phyloP scores from a whole-genome alignment of 352 stramenopile genomes.

The Pythium phragmitis region DNA sequence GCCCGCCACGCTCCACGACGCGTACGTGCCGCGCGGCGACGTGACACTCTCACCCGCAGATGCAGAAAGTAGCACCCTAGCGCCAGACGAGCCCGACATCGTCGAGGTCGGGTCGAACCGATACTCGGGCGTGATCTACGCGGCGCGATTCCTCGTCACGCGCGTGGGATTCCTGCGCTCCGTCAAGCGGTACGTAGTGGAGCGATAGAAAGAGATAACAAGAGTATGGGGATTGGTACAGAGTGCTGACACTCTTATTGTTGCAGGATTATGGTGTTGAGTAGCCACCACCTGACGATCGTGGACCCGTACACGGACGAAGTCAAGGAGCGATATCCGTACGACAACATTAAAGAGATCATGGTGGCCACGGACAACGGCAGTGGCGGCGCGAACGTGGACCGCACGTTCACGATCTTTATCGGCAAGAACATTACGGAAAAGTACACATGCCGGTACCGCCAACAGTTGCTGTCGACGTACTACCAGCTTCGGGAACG shows the following conservation, averaged over 20 bases:
- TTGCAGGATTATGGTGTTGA: slow-evolving; percentile 74
- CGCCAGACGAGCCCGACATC: slow-evolving; percentile 43
- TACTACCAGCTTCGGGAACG: slow-evolving; percentile 86
- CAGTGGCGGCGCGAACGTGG: slow-evolving; percentile 56
- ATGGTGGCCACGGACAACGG: slow-evolving; percentile 70
- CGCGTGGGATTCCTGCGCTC: slow-evolving; percentile 78
- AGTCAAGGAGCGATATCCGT: slow-evolving; percentile 84
- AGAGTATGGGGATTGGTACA: not conserved
- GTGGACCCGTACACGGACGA: slow-evolving; percentile 85
- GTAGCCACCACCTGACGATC: slow-evolving; percentile 76
- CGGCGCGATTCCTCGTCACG: slow-evolving; percentile 84
- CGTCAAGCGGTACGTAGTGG: slow-evolving; percentile 44
- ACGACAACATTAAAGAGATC: slow-evolving; percentile 89
- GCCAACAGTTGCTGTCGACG: slow-evolving; percentile 79
- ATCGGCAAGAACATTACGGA: slow-evolving; percentile 87
- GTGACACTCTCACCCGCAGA: slow-evolving; percentile 64
- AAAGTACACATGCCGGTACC: slow-evolving; percentile 83
- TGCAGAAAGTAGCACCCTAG: slow-evolving; percentile 33
- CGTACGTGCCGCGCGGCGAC: slow-evolving; percentile 65
- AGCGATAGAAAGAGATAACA: not conserved
- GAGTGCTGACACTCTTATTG: not conserved
- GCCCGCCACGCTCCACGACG: slow-evolving; percentile 50
- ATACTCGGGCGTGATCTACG: slow-evolving; percentile 84
- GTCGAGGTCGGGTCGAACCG: slow-evolving; percentile 56
- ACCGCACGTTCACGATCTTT: slow-evolving; percentile 78